Evolutionary conservation across 768 basidiomycete genomes (phyloP).

Genomic region (Russula virescens): DNA sequence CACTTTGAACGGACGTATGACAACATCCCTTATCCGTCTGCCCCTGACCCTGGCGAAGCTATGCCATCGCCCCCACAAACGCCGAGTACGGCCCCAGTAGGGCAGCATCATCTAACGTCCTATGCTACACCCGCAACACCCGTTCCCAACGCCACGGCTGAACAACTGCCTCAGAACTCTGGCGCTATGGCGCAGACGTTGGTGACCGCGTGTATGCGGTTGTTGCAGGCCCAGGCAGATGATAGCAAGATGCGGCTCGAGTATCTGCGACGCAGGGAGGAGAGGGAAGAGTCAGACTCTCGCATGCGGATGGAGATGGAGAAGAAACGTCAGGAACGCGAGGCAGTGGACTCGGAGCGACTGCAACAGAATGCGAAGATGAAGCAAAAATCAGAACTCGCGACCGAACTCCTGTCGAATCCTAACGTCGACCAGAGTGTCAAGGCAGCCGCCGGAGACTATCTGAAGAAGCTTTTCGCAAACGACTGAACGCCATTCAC

Average conservation of each 20-base stretch:
- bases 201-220: constrained; percentile 51
- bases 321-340: constrained; percentile 48
- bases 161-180: constrained; percentile 44
- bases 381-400: constrained; percentile 60
- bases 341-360: constrained; percentile 50
- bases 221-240: constrained; percentile 62
- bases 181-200: constrained; percentile 48
- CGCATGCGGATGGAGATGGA: constrained; percentile 46
- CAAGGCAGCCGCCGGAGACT: constrained; percentile 63
- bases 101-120: constrained; percentile 14
- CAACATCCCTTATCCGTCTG: constrained; percentile 12
- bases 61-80: constrained; percentile 25
- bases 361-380: constrained; percentile 44
- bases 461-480: constrained; percentile 60
- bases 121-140: constrained; percentile 17
- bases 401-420: constrained; percentile 61
- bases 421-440: constrained; percentile 52
- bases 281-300: constrained; percentile 61
- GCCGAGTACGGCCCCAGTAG: constrained; percentile 18
- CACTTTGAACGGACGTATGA: constrained; percentile 23
- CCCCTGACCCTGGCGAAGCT: constrained; percentile 21
- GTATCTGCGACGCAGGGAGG: constrained; percentile 58
- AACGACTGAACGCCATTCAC: constrained; percentile 30
- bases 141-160: constrained; percentile 25
- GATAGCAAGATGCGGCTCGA: constrained; percentile 67